Conservation (phyloP, 2,329 filamentous ascomycete genomes). For the Leptographium procerum region DNA sequence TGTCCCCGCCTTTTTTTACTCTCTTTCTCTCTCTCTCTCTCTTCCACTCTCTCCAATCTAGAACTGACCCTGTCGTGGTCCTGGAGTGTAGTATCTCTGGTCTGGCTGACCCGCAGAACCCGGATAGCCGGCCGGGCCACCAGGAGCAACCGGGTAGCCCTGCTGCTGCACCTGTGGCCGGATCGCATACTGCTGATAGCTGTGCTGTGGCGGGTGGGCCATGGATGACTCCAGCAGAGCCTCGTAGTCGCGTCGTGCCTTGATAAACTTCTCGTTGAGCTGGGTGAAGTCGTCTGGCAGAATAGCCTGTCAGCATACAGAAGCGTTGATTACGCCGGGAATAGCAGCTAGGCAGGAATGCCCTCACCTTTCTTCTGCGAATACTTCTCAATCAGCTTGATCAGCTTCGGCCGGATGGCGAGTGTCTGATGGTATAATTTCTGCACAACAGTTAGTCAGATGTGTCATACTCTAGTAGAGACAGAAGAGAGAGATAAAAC, state of each 20-base stretch:
- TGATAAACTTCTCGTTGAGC: conserved; percentile 98
- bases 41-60: not conserved
- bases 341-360: too few relatives aligned
- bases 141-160: conserved; percentile 24
- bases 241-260: conserved; percentile 93
- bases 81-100: conserved; percentile 56
- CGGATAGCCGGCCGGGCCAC: conserved; percentile 10
- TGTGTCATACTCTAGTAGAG: not conserved
- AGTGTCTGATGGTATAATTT: conserved; percentile 86
- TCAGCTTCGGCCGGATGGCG: conserved; percentile 89
- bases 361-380: conserved; percentile 90
- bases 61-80: conserved; percentile 24
- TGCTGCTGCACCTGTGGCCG: conserved; percentile 35
- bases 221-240: conserved; percentile 91
- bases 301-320: conserved; percentile 3
- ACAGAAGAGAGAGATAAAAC: conserved; percentile 14
- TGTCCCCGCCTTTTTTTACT: not conserved
- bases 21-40: not conserved
- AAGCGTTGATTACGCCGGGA: too few relatives aligned
- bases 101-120: conserved; percentile 38
- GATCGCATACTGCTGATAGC: conserved; percentile 59
- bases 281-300: conserved; percentile 87
- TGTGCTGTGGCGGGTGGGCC: conserved; percentile 77
- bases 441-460: conserved; percentile 19
- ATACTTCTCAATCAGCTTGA: conserved; percentile 97